Evolutionary conservation across 495 filamentous ascomycete species (phyloP), one percentile per base, ranked within the genome.

Genomic region (Hypoxylon trugodes): DNA sequence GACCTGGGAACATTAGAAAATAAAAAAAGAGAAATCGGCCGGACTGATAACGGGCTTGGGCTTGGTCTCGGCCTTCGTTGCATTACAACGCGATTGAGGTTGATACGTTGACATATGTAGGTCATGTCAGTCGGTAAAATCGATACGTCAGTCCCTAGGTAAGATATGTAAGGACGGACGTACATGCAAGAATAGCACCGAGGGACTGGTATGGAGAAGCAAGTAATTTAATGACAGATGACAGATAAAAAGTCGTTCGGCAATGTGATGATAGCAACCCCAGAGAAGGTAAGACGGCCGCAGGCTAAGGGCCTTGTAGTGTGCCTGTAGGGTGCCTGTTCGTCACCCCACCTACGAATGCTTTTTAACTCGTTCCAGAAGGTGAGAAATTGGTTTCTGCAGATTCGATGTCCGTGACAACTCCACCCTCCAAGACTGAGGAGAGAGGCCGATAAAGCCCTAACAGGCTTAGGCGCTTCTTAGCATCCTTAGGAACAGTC

Each of bases 361-460:
- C 57, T 61, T 40, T 55, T 66, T 61, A 66, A 66, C 63, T 66
- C 10, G 56, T 66, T 66, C 63, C 57, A 66, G 63, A 66, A 66
- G 63, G 63, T 66, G 41, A 57, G 58, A 61, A 57, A 13, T 30
- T 13, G 16, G 24, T 12, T 51, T 61, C 57, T 66, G 63, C 57
- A 66, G 63, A 56, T 32, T 57, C 45, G 45, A 36, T 38, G 37
- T 43, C 37, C 36, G 57, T 50, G 45, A 43, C 55, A 49, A 16
- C 36, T 55, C 26, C 41, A 28, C 30, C 48, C 33, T n/a, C 47
- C 10, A 46, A 49, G 48, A 49, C 32, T 35, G 36, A 56, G 24
- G 51, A 63, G 51, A 46, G 25, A 51, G 38, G 16, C 38, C 40
- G 48, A 61, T 61, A 47, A 53, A 16, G 21, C 38, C 13, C 41